Conservation (phyloP, 805 yeast species). For the Phaffomyces antillensis region DNA sequence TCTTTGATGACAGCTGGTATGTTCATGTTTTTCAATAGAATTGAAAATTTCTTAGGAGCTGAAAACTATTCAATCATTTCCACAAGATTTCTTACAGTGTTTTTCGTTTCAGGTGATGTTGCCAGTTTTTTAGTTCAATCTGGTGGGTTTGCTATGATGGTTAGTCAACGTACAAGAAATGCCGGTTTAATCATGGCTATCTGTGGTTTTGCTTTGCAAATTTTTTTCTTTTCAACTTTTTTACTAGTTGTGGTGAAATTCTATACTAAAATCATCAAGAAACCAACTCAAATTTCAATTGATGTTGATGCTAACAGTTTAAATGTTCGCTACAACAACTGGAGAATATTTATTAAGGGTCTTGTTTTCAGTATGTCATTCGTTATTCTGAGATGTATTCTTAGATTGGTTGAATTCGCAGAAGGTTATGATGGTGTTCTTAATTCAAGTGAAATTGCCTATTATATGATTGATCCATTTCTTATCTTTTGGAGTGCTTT, state of each 20-base stretch:
- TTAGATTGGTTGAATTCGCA: constrained; percentile 1
- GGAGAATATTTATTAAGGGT: neutral
- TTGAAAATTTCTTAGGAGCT: constrained; percentile 1
- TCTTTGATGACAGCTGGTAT: constrained; percentile 2
- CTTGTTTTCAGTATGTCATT: neutral
- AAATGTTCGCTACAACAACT: neutral
- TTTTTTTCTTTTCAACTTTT: neutral
- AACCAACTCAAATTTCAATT: neutral
- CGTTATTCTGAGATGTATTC: constrained; percentile 1
- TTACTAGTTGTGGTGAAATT: neutral
- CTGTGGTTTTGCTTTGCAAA: constrained; percentile 2
- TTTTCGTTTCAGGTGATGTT: constrained; percentile 2
- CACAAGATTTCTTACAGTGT: neutral
- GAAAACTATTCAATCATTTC: constrained; percentile 1
- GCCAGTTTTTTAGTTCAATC: constrained; percentile 1
- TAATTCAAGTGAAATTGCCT: neutral
- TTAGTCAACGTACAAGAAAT: neutral
- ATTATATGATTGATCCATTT: constrained; percentile 4
- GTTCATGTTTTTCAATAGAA: constrained; percentile 2
- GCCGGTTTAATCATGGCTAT: neutral
- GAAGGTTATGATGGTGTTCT: neutral
- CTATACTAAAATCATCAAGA: neutral
- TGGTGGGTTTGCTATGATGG: neutral
- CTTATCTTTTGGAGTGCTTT: neutral
- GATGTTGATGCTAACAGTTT: neutral